Percentiles rank a stretch among this genome's conserved stretches.
These are phyloP conservation scores for Eutrema japonicum DNA, from an alignment of 345 rosid genomes.

Conservation along the genomic window DNA sequence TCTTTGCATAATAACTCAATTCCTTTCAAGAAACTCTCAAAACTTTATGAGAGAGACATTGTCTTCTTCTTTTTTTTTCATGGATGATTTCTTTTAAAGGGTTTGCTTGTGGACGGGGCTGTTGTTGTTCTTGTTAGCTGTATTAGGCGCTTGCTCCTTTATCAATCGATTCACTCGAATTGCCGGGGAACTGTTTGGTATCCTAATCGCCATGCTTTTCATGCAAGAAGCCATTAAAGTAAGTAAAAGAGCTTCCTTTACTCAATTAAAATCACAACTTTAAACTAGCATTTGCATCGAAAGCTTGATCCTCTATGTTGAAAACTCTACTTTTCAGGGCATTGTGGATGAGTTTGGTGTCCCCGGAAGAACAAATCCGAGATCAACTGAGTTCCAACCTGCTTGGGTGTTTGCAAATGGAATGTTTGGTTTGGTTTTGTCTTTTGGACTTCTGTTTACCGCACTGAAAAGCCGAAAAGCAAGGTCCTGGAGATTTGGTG, in stretches of 20 bases:
- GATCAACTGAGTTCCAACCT: conserved; percentile 60
- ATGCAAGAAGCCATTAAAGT: conserved; percentile 95
- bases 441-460: conserved; percentile 79
- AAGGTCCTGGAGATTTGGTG: conserved; percentile 87
- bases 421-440: conserved; percentile 82
- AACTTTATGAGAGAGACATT: conserved; percentile 19
- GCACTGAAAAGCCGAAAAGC: conserved; percentile 82
- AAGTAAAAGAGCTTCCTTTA: conserved; percentile 34
- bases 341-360: conserved; percentile 81
- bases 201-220: conserved; percentile 91
- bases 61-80: neutral
- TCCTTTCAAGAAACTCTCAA: neutral
- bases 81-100: conserved; percentile 51
- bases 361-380: conserved; percentile 75
- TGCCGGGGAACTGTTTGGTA: conserved; percentile 93
- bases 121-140: conserved; percentile 80
- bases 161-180: conserved; percentile 92
- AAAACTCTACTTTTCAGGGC: conserved; percentile 54
- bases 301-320: conserved; percentile 11
- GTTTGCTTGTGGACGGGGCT: conserved; percentile 94
- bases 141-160: conserved; percentile 89
- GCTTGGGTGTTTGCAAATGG: conserved; percentile 97
- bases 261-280: neutral
- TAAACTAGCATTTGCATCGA: conserved; percentile 8
- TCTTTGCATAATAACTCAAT: conserved; percentile 10